Evolutionary conservation across 177 flowering plant genomes (phyloP).

Genomic region (Tripterygium wilfordii): DNA sequence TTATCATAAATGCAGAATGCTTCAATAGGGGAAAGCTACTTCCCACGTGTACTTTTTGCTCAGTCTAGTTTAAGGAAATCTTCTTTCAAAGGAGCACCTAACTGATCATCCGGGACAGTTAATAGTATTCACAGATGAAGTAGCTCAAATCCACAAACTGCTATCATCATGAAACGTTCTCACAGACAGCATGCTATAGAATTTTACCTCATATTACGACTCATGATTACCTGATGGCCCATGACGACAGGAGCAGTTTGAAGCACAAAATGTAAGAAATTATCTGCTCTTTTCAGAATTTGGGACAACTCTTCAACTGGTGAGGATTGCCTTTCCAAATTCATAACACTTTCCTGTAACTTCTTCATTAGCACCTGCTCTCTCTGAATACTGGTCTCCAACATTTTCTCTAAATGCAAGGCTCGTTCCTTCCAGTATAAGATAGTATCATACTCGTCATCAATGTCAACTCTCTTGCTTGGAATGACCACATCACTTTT

Average conservation of each 20-base stretch:
- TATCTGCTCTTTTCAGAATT: slow-evolving; percentile 87
- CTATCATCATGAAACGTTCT: too few relatives aligned
- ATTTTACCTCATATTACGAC: not conserved
- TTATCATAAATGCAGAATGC: too few relatives aligned
- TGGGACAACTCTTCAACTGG: slow-evolving; percentile 92
- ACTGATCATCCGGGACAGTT: too few relatives aligned
- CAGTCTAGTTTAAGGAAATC: too few relatives aligned
- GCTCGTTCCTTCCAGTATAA: slow-evolving; percentile 85
- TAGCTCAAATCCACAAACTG: too few relatives aligned
- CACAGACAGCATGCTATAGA: not conserved
- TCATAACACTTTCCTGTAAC: slow-evolving; percentile 65
- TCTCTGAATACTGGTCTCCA: slow-evolving; percentile 71
- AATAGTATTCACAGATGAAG: too few relatives aligned
- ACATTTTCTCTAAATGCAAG: slow-evolving; percentile 55
- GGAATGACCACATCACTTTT: slow-evolving; percentile 42
- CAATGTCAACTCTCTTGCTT: slow-evolving; percentile 51
- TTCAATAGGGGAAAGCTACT: too few relatives aligned
- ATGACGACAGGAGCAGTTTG: slow-evolving; percentile 97
- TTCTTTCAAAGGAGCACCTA: too few relatives aligned
- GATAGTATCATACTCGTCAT: slow-evolving; percentile 70
- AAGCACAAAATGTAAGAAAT: slow-evolving; percentile 90
- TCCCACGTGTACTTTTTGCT: too few relatives aligned
- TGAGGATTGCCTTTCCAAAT: slow-evolving; percentile 69
- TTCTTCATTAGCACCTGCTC: slow-evolving; percentile 67
- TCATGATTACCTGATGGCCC: slow-evolving; percentile 82